Base-by-base conservation (phyloP, 148 eudicot species). In the Fagopyrum tataricum region DNA sequence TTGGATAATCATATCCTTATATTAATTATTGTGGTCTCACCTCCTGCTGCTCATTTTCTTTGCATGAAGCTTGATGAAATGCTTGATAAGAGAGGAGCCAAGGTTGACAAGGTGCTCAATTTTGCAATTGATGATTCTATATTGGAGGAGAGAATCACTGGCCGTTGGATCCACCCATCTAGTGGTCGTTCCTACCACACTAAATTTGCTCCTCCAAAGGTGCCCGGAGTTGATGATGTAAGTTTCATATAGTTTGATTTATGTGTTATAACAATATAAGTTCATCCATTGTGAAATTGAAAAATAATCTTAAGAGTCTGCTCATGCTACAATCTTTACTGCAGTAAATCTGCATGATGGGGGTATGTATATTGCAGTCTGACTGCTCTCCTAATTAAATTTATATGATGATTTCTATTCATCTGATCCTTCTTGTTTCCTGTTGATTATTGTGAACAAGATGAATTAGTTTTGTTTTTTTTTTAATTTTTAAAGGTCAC, bases 151-250 rank as follows among this genome's bases (percentile, higher is more conserved):
- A 89, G 98, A 77, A 91, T 94, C 49, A 94, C 98, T 72, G 98
- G 98, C 24, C 95, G 98, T 9, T 89, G 98, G 97, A 91, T 89
- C 75, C 97, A 91, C 81, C 89, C 95, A 24, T 81, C 97, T 55
- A 94, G 97, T 82, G 98, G 98, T 74, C 88, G 98, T 44, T 79
- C 87, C n/a, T 94, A 94, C 85, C 98, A 94, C 87, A 85, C 92
- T 75, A 94, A 94, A 78, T 94, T 86, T 78, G 97, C 97, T 37
- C 98, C 98, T 72, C 95, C 98, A 9, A 94, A 91, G 83, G 90
- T 70, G 7, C 90, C 95, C 37, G 95, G 96, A 23, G 78, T 81
- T 24, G 98, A 94, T 81, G 97, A 94, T 89, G 97, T 94, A 85
- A 84, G 93, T 64, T 64, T 64, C 17, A 64, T 39, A 4, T 59